phyloP scores from a whole-genome alignment of 108 stramenopile species.

The Thalassiosira profunda region DNA sequence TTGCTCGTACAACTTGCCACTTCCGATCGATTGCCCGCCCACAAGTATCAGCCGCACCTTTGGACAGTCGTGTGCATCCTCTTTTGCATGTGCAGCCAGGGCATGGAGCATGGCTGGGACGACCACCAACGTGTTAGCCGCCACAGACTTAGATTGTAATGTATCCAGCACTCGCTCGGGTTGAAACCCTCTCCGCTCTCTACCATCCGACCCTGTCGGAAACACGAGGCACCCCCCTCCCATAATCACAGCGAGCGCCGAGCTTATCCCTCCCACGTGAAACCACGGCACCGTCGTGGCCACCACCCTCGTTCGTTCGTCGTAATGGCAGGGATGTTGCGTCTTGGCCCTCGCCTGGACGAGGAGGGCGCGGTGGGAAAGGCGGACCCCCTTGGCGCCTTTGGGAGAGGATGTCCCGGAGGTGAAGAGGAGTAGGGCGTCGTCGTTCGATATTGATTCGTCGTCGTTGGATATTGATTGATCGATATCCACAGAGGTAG shows the following conservation, averaged over 20 bases:
- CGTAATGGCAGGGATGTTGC: constrained; percentile 63
- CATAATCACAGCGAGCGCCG: constrained; percentile 76
- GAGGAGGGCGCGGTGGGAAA: constrained; percentile 74
- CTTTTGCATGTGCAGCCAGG: constrained; percentile 40
- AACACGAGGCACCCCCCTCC: constrained; percentile 84
- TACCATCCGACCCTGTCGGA: constrained; percentile 18
- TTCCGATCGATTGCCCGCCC: constrained; percentile 85
- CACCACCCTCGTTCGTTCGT: constrained; percentile 51
- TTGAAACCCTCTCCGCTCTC: constrained; percentile 22
- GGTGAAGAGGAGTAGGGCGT: constrained; percentile 83
- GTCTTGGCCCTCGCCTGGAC: constrained; percentile 79
- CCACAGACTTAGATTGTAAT: constrained; percentile 2
- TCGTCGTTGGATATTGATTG: neutral
- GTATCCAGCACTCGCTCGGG: constrained; percentile 29
- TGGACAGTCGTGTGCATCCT: constrained; percentile 26
- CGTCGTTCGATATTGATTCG: constrained; percentile 13
- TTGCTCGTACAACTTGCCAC: constrained; percentile 15
- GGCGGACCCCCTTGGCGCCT: constrained; percentile 78
- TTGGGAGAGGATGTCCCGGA: constrained; percentile 75
- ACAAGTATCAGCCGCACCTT: constrained; percentile 78
- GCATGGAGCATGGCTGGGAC: constrained; percentile 93
- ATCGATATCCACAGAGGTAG: neutral
- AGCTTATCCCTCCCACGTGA: constrained; percentile 92
- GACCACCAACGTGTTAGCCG: constrained; percentile 87
- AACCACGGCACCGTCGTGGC: constrained; percentile 93